Base-by-base conservation (phyloP, 768 basidiomycete genomes). In the Russula dissimulans region DNA sequence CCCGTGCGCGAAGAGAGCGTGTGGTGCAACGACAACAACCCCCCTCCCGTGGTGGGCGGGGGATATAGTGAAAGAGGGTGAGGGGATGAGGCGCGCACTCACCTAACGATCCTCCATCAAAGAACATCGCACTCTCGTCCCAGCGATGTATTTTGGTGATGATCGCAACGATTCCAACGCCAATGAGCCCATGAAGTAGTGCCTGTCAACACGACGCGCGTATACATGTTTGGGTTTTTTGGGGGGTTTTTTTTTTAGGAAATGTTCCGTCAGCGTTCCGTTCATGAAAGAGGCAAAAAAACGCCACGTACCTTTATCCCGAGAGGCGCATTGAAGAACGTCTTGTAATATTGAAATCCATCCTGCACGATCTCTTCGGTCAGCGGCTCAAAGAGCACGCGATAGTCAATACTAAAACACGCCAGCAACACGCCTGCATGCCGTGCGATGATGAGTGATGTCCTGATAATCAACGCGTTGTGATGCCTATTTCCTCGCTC, bases 61-160 rank as follows among this genome's bases (percentile, higher is more conserved):
- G 15, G 42, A 17, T 54, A 32, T 22, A 3, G 48, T 49, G 48
- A 49, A 49, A 34, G 31, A 29, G 48, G 36, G 11, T 49, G 4
- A 29, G 7, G 54, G n/a, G 26, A 46, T 17, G 57, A 47, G 22
- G 44, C n/a, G 15, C 15, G 36, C 14, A 77, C 83, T 66, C 65
- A 94, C 94, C 91, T 60, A 95, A 73, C 65, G 84, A 85, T 26
- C 87, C 85, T 22, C 95, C 95, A 71, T 97, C 95, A 71, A 97
- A 97, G 77, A 91, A 94, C 75, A 95, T 80, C 8, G 95, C 95
- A 66, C 89, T 91, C 68, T 97, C 94, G 69, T 86, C 85, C 91
- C 93, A 97, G 62, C 78, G 81, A 71, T 89, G 79, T 59, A 97
- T 76, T 72, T 97, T 97, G 49, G 81, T 79, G 10, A 93, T 66